Base-by-base conservation (phyloP, 202 grass and related monocot genomes). In the Setaria italica region DNA sequence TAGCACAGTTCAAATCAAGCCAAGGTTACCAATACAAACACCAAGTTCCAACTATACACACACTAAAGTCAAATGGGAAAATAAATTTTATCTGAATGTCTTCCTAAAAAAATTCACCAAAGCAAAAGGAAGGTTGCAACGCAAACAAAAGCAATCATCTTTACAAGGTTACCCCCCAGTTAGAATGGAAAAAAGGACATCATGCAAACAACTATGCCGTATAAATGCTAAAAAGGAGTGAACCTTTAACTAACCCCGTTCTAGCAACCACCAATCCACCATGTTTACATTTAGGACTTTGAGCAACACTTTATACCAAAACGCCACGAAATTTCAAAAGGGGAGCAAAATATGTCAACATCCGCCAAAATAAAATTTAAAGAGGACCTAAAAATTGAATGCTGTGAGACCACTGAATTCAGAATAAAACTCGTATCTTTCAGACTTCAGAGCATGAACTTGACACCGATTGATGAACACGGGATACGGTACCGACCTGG, bases 401-500 rank as follows among this genome's bases (percentile, higher is more conserved):
- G 46, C 39, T 41, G 12, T 19, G n/a, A 55, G 79, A 37, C 32
- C 67, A 43, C 33, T 20, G 43, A 71, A 43, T 47, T 65, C 17
- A 55, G 43, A 90, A 54, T 3, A 53, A 47, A 25, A 60, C 35
- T 3, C 30, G 42, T 30, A 74, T 45, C 21, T 56, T 58, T 29
- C 11, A 13, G 32, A 74, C 45, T 58, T 29, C 11, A 13, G 32
- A 74, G 8, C 25, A 57, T 21, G 77, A 70, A 30, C 43, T 35
- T 48, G 54, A 70, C 5, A 62, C 21, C 17, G 41, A 54, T 9
- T 15, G 80, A 78, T 54, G 65, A 83, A 32, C 63, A 78, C 1
- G 46, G 47, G 33, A 73, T 15, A 70, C 20, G 51, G 8, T 59
- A 88, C 60, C 86, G 85, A 98, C 93, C 96, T 99, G 17, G 93